These are phyloP conservation scores for Erodium moschatum DNA, from an alignment of 441 rosid species.

Conservation along the genomic window DNA sequence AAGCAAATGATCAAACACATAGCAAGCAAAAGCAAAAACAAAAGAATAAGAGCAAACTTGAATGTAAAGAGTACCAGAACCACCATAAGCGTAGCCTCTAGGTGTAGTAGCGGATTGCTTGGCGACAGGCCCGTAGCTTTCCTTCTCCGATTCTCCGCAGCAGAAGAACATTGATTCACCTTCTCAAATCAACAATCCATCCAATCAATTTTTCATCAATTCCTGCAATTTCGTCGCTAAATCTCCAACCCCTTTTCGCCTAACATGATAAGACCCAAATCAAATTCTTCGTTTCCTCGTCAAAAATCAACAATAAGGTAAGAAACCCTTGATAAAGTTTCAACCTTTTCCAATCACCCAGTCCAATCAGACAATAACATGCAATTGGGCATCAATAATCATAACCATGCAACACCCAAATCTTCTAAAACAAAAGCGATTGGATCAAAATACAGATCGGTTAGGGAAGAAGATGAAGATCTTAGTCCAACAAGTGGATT, in stretches of 20 bases:
- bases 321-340: neutral
- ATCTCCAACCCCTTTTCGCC: neutral
- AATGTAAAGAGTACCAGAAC: neutral
- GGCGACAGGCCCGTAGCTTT: neutral
- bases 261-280: neutral
- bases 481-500: too few species aligned
- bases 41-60: too few species aligned
- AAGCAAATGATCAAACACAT: constrained; percentile 3
- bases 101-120: neutral
- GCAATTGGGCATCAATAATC: neutral
- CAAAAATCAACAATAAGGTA: too few species aligned
- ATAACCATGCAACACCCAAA: neutral
- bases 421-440: too few species aligned
- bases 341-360: neutral
- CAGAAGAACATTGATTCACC: neutral
- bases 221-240: neutral
- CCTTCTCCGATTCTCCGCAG: constrained; percentile 9
- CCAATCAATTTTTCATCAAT: neutral
- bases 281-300: constrained; percentile 26
- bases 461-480: neutral
- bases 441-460: too few species aligned
- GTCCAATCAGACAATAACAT: neutral
- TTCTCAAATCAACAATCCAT: neutral
- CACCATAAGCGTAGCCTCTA: neutral
- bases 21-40: neutral